These are phyloP conservation scores for Thermothelomyces thermophilus DNA, from an alignment of 2,329 filamentous ascomycete genomes.

Conservation along the genomic window DNA sequence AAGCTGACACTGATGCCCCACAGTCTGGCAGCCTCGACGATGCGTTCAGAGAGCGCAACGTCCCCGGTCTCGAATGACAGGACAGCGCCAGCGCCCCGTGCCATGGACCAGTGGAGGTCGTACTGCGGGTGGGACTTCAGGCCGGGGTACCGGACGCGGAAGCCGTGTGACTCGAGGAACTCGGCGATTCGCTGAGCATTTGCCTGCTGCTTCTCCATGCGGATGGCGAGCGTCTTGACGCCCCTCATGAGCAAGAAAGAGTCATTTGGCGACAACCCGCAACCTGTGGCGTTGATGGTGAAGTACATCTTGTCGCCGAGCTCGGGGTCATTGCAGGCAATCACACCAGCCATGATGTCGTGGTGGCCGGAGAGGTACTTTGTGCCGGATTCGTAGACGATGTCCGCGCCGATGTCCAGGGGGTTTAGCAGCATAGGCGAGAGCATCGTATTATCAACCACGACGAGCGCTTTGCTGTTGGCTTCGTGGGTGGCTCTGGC, in stretches of 20 bases:
- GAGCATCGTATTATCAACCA: conserved; percentile 98
- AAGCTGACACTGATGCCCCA: conserved; percentile 98
- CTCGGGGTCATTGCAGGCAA: conserved; percentile 76
- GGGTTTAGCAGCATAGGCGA: conserved; percentile 92
- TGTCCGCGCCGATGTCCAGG: conserved; percentile 86
- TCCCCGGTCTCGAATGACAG: conserved; percentile 95
- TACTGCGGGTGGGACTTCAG: conserved; percentile 94
- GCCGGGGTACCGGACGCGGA: conserved; percentile 91
- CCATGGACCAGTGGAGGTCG: conserved; percentile 91
- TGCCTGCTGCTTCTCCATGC: conserved; percentile 96
- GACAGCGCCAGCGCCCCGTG: conserved; percentile 87
- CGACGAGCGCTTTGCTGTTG: conserved; percentile 73
- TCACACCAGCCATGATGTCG: conserved; percentile 97
- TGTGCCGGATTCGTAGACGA: conserved; percentile 95
- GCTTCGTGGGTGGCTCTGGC: conserved; percentile 67
- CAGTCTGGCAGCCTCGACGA: conserved; percentile 85
- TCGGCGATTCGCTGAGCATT: conserved; percentile 88
- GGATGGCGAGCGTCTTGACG: conserved; percentile 92
- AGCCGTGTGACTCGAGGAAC: conserved; percentile 85
- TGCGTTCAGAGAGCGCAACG: conserved; percentile 73
- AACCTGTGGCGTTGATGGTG: conserved; percentile 93
- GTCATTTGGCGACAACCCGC: conserved; percentile 89
- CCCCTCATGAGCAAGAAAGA: conserved; percentile 92
- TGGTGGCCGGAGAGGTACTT: conserved; percentile 98
- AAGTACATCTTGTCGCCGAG: conserved; percentile 91